Conservation (phyloP, 2,329 filamentous ascomycete species). For the Purpureocillium lavendulum region DNA sequence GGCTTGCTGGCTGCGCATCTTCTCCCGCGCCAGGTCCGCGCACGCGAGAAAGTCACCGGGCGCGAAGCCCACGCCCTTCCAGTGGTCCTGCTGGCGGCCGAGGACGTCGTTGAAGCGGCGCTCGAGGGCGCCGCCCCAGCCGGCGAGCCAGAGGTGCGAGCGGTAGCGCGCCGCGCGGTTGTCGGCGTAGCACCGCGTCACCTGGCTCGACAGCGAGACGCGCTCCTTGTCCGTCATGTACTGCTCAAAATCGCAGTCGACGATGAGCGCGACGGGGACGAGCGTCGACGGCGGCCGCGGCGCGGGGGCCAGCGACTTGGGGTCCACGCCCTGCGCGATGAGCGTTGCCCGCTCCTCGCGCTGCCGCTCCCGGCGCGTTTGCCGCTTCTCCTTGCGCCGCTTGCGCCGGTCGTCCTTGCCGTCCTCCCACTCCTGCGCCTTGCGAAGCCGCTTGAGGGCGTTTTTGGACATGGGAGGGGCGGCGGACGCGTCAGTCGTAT, state of each 20-base stretch:
- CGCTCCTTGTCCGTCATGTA: conserved; percentile 84
- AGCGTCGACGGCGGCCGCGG: conserved; percentile 35
- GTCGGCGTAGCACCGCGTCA: conserved; percentile 84
- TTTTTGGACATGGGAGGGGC: conserved; percentile 63
- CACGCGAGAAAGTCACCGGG: conserved; percentile 67
- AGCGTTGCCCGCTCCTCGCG: conserved; percentile 40
- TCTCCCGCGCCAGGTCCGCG: conserved; percentile 53
- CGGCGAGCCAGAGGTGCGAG: conserved; percentile 67
- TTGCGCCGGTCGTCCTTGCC: conserved; percentile 50
- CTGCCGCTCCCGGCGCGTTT: conserved; percentile 36
- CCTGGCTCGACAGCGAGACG: conserved; percentile 72
- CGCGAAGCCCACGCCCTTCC: conserved; percentile 70
- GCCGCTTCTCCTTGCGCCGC: conserved; percentile 46
- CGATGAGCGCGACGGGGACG: conserved; percentile 69
- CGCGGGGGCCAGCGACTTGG: conserved; percentile 21
- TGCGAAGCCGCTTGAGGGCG: conserved; percentile 70
- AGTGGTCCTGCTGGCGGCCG: conserved; percentile 60
- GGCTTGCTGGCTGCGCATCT: no score
- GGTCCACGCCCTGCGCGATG: conserved; percentile 39
- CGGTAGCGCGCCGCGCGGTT: conserved; percentile 63
- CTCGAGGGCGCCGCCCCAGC: conserved; percentile 67
- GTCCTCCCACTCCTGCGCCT: conserved; percentile 68
- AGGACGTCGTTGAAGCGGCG: conserved; percentile 74
- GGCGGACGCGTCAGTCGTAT: conserved; percentile 4
- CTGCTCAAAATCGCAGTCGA: conserved; percentile 89